These are phyloP conservation scores for Penicillium sp. DNA, from an alignment of 2,329 filamentous ascomycete species.

Conservation along the genomic window DNA sequence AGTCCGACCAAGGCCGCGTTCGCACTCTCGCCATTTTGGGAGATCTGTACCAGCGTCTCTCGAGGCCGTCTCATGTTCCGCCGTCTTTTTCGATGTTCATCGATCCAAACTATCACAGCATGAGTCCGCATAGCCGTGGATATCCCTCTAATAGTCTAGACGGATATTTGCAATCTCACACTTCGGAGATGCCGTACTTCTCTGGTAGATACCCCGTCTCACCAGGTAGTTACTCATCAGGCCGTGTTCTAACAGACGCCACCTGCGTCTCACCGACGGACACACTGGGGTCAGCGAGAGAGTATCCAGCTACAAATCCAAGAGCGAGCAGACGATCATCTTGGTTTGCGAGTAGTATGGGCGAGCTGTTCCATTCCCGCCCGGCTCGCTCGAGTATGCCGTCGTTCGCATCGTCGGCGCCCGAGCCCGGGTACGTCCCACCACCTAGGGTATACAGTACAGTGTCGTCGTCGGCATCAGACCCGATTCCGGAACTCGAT, in stretches of 20 bases:
- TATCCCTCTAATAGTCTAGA: background rate
- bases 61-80: background rate
- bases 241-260: background rate
- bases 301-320: background rate
- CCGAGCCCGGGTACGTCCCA: background rate
- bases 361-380: background rate
- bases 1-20: slow-evolving; percentile 39
- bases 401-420: background rate
- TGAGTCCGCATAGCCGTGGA: background rate
- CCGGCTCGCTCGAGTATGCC: background rate
- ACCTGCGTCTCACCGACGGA: background rate
- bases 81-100: slow-evolving; percentile 4
- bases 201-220: background rate
- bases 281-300: background rate
- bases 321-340: background rate
- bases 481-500: background rate
- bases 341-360: background rate
- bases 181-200: background rate
- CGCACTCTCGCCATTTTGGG: slow-evolving; percentile 37
- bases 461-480: background rate
- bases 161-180: background rate
- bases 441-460: background rate
- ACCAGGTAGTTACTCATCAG: background rate
- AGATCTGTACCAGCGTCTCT: slow-evolving; percentile 32
- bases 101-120: background rate